Conservation (phyloP, 2,329 filamentous ascomycete genomes). For the Bipolaris oryzae region DNA sequence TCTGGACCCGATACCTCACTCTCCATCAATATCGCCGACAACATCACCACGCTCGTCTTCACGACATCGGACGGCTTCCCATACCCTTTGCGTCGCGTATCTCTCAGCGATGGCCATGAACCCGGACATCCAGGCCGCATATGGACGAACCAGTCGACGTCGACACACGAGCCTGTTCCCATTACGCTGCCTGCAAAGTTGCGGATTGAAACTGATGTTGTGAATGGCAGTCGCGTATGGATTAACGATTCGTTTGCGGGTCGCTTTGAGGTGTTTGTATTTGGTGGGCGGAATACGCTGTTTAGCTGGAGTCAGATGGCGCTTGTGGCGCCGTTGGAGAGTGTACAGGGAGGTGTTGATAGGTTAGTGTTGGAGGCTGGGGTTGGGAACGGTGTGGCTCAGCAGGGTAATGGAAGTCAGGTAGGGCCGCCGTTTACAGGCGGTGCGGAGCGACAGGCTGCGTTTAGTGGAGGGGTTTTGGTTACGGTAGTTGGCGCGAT, state of each 20-base stretch:
- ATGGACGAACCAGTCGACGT: conserved; percentile 57
- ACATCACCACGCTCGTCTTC: conserved; percentile 50
- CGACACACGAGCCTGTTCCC: conserved; percentile 52
- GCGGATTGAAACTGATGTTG: conserved; percentile 53
- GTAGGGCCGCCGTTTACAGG: not conserved
- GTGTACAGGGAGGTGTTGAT: conserved; percentile 38
- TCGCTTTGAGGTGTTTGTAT: conserved; percentile 62
- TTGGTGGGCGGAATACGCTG: conserved; percentile 57
- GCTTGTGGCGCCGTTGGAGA: conserved; percentile 58
- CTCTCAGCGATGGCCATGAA: conserved; percentile 54
- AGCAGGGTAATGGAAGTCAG: not conserved
- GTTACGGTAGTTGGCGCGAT: no score
- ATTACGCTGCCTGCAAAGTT: conserved; percentile 46
- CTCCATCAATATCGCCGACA: conserved; percentile 16
- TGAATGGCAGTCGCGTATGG: conserved; percentile 59
- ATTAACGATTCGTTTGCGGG: conserved; percentile 55
- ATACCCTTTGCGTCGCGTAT: conserved; percentile 58
- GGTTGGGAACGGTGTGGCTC: not conserved
- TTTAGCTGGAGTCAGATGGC: conserved; percentile 65
- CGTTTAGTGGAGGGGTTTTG: not conserved
- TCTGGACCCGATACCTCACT: conserved; percentile 54
- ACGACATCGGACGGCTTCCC: conserved; percentile 44
- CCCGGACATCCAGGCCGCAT: conserved; percentile 58
- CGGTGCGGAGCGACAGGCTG: not conserved
- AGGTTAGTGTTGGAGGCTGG: conserved; percentile 13